Conservation (phyloP, 805 yeast genomes). For the Diddensiella santjacobensis region DNA sequence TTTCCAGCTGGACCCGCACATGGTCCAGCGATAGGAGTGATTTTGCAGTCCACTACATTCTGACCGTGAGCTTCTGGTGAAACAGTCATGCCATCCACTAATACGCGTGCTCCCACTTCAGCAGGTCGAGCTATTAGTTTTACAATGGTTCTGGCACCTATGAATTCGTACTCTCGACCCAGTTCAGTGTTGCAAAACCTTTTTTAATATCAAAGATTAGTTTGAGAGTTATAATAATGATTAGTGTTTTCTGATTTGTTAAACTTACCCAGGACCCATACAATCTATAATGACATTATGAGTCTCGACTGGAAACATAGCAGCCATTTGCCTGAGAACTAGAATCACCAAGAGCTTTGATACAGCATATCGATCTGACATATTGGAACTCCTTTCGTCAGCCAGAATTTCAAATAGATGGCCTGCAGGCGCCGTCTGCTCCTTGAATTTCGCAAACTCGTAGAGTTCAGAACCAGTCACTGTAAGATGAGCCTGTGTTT, state of each 20-base stretch:
- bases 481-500: not conserved
- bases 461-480: not conserved
- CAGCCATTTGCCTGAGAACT: not conserved
- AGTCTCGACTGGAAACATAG: not conserved
- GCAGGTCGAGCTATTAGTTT: not conserved
- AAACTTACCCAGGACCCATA: not conserved
- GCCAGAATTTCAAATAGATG: not conserved
- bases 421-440: not conserved
- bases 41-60: not conserved
- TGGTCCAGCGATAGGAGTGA: not conserved
- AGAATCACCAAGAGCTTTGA: not conserved
- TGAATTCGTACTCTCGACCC: not conserved
- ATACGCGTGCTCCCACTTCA: not conserved
- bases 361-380: not conserved
- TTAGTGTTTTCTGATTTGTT: too few species aligned
- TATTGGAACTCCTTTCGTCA: not conserved
- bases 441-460: not conserved
- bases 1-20: slow-evolving; percentile 1
- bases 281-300: not conserved
- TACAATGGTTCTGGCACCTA: not conserved
- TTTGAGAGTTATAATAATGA: not conserved
- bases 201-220: not conserved
- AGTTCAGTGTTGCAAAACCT: not conserved
- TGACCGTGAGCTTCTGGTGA: not conserved
- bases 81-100: not conserved